Percentiles rank a stretch among this genome's conserved stretches.
These are phyloP conservation scores for Geotrichum australiense DNA, from an alignment of 1,139 yeast species.

Conservation along the genomic window DNA sequence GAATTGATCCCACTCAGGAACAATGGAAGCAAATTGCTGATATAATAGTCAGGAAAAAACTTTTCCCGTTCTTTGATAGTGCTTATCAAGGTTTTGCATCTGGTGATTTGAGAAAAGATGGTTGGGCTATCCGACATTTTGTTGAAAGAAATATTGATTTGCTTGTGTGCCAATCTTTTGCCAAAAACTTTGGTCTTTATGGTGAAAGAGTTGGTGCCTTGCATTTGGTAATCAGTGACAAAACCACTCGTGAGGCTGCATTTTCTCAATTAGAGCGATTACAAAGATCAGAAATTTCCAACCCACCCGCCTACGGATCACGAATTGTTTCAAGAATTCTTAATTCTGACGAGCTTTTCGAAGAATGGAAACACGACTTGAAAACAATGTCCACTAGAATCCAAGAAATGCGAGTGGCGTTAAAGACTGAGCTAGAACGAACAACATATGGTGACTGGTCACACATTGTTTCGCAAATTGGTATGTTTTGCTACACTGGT, in stretches of 20 bases:
- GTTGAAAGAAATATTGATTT: conserved; percentile 43
- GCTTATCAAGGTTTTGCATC: conserved; percentile 94
- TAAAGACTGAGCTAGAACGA: conserved; percentile 45
- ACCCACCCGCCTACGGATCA: conserved; percentile 93
- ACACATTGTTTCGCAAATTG: conserved; percentile 81
- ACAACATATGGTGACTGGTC: conserved; percentile 69
- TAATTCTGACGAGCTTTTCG: conserved; percentile 51
- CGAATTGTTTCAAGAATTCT: conserved; percentile 76
- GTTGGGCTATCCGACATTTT: conserved; percentile 43
- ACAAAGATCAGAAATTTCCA: conserved; percentile 82
- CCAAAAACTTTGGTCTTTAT: conserved; percentile 94
- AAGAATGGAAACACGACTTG: conserved; percentile 76
- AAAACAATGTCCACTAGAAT: conserved; percentile 71
- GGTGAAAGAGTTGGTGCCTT: conserved; percentile 96
- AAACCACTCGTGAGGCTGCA: conserved; percentile 37
- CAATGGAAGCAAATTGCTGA: conserved; percentile 73
- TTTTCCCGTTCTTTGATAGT: conserved; percentile 77
- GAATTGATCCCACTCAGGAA: conserved; percentile 73
- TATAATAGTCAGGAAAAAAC: conserved; percentile 46
- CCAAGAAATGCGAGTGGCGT: conserved; percentile 55
- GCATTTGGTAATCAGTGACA: conserved; percentile 42
- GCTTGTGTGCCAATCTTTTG: conserved; percentile 83
- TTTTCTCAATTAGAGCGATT: conserved; percentile 75
- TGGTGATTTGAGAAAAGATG: conserved; percentile 52
- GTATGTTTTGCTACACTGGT: conserved; percentile 95